Conservation (phyloP, 306 rosid genomes). For the Astragalus glycyphyllos region DNA sequence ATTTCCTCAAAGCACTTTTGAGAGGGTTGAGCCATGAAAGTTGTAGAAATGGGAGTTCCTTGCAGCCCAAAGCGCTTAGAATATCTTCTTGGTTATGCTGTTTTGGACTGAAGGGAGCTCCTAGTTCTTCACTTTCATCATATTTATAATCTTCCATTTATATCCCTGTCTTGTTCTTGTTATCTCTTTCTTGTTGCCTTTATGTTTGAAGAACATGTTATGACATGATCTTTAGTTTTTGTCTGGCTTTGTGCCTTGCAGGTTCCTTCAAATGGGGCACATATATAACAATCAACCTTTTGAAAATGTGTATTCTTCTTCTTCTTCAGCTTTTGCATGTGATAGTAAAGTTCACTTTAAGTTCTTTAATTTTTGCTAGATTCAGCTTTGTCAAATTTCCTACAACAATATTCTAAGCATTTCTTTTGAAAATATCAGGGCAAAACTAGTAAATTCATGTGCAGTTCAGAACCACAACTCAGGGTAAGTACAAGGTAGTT, state of each 20-base stretch:
- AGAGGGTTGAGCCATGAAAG: constrained; percentile 43
- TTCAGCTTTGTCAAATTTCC: not conserved
- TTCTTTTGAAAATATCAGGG: no score
- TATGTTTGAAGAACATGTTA: constrained; percentile 8
- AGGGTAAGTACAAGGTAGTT: not conserved
- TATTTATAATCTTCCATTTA: not conserved
- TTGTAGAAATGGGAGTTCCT: constrained; percentile 71
- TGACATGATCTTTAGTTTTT: not conserved
- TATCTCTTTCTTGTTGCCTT: not conserved
- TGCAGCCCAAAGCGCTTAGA: constrained; percentile 62
- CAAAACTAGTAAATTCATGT: not conserved
- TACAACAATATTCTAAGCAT: not conserved
- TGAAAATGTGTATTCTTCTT: not conserved
- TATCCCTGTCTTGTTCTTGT: not conserved
- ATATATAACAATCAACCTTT: not conserved
- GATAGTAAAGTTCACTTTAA: not conserved
- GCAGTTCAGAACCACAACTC: constrained; percentile 21
- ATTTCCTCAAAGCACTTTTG: constrained; percentile 25
- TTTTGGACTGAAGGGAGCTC: constrained; percentile 94
- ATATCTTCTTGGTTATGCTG: constrained; percentile 5
- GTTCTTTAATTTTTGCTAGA: not conserved
- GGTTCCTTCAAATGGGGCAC: not conserved
- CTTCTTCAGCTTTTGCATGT: not conserved
- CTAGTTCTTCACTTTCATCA: constrained; percentile 65
- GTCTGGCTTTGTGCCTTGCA: not conserved